phyloP scores from a whole-genome alignment of 495 filamentous ascomycete genomes.

The Hyaloscypha variabilis region DNA sequence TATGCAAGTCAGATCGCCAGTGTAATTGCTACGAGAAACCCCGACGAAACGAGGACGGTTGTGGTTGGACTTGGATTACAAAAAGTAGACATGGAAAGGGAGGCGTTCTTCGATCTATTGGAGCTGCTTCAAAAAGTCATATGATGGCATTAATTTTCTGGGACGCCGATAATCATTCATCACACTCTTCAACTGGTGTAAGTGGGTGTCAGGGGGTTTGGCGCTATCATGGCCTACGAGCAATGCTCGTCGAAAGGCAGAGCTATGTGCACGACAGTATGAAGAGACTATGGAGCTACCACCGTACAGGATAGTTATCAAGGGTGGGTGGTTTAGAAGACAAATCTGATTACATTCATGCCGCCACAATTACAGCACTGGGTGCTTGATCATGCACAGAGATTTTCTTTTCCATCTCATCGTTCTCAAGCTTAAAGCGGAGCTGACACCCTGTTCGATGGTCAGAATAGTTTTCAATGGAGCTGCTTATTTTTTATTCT shows the following conservation, averaged over 20 bases:
- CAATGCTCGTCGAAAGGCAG: no score
- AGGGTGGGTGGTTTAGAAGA: no score
- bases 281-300: no score
- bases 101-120: slow-evolving; percentile 80
- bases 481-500: background rate
- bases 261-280: no score
- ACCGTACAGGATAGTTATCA: no score
- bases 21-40: slow-evolving; percentile 68
- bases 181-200: background rate
- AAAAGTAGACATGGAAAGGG: slow-evolving; percentile 60
- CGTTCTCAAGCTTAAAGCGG: slow-evolving; percentile 39
- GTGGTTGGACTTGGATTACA: slow-evolving; percentile 82
- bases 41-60: slow-evolving; percentile 76
- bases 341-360: slow-evolving; percentile 10
- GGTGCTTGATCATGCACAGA: slow-evolving; percentile 29
- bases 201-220: background rate
- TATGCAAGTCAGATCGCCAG: slow-evolving; percentile 88
- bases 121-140: slow-evolving; percentile 72
- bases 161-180: background rate
- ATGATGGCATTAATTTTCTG: slow-evolving; percentile 21
- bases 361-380: slow-evolving; percentile 39
- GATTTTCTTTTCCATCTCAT: slow-evolving; percentile 37
- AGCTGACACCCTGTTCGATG: slow-evolving; percentile 40
- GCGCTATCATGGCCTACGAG: no score
- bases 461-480: slow-evolving; percentile 13